These are phyloP conservation scores for Malus fusca DNA, from an alignment of 306 rosid species.

Conservation along the genomic window DNA sequence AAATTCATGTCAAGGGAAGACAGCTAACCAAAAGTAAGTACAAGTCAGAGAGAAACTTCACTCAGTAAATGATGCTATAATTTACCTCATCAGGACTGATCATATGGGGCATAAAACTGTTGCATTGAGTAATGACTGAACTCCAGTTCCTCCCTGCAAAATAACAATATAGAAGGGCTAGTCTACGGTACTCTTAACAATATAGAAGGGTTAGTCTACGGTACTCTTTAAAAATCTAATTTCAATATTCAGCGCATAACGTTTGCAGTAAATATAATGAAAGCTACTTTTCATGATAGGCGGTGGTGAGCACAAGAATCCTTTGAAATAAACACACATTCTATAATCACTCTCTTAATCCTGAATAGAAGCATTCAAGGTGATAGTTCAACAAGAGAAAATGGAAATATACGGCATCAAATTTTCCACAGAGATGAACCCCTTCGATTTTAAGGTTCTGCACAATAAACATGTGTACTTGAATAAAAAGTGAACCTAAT, in stretches of 20 bases:
- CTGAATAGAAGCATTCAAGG: background rate
- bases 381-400: background rate
- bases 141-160: slow-evolving; percentile 58
- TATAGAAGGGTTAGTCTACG: no score
- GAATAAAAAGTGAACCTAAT: background rate
- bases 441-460: no score
- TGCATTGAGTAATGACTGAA: slow-evolving; percentile 19
- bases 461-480: no score
- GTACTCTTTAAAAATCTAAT: no score
- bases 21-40: background rate
- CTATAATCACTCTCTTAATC: background rate
- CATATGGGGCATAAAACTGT: slow-evolving; percentile 71
- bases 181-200: background rate
- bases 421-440: no score
- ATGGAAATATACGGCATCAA: background rate
- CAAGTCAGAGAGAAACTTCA: background rate
- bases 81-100: slow-evolving; percentile 75
- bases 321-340: background rate
- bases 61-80: background rate
- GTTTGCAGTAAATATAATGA: background rate
- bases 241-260: background rate
- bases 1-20: background rate
- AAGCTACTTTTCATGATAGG: background rate
- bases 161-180: slow-evolving; percentile 6
- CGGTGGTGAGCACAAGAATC: background rate